A percentile compares a stretch with the other conserved stretches of the same genome.
phyloP scores from a whole-genome alignment of 768 basidiomycete species.

The Exsudoporus frostii region DNA sequence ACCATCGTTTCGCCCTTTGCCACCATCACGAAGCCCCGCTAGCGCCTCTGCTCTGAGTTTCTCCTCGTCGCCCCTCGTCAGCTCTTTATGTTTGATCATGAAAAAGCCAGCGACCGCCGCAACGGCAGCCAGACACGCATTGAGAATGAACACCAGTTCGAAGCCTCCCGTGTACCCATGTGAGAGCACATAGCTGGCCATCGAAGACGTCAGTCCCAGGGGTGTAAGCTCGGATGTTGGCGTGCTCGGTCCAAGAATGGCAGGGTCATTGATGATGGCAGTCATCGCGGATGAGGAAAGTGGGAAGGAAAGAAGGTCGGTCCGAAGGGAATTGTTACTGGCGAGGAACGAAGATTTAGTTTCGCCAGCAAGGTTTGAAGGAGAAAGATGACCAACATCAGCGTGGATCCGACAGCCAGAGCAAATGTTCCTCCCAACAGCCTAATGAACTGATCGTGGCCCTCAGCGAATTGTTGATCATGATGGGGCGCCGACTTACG shows the following conservation, averaged over 20 bases:
- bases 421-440: constrained; percentile 67
- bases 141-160: constrained; percentile 55
- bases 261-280: constrained; percentile 49
- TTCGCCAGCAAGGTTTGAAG: not conserved
- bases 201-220: constrained; percentile 35
- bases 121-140: constrained; percentile 50
- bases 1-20: not conserved
- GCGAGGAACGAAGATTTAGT: not conserved
- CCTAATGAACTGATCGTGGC: constrained; percentile 53
- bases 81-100: constrained; percentile 60
- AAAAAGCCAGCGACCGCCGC: constrained; percentile 54
- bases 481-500: constrained; percentile 30
- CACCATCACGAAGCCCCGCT: not conserved
- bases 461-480: constrained; percentile 1
- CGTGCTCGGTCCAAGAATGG: constrained; percentile 31
- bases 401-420: constrained; percentile 57
- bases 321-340: constrained; percentile 48
- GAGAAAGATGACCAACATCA: constrained; percentile 41
- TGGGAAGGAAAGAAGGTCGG: constrained; percentile 37
- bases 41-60: constrained; percentile 42
- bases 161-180: constrained; percentile 58
- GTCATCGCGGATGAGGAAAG: constrained; percentile 39
- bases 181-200: constrained; percentile 42
- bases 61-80: constrained; percentile 57
- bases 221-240: constrained; percentile 31